Conservation (phyloP, 139 green algal genomes). For the Dunaliella primolecta region DNA sequence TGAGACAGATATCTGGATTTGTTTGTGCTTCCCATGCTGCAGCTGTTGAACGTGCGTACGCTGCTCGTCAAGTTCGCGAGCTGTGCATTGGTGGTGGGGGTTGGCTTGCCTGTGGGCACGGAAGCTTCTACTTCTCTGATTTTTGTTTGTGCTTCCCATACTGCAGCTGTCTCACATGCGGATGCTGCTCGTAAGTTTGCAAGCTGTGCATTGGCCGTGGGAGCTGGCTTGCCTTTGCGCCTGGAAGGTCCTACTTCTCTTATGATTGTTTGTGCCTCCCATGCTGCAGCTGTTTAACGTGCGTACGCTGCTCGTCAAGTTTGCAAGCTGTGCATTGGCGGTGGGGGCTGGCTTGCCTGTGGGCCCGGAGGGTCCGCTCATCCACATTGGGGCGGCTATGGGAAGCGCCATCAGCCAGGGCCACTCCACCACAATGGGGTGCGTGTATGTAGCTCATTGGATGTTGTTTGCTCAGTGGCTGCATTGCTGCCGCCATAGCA, state of each 20-base stretch:
- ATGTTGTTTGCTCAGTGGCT: not conserved
- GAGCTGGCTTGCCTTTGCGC: slow-evolving; percentile 73
- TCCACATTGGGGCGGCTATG: slow-evolving; percentile 81
- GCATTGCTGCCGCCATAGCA: slow-evolving; percentile 32
- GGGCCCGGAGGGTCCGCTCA: slow-evolving; percentile 84
- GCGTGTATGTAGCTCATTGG: not conserved
- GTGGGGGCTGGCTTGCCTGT: slow-evolving; percentile 80
- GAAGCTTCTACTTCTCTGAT: slow-evolving; percentile 36
- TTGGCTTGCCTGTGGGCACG: slow-evolving; percentile 76
- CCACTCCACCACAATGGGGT: slow-evolving; percentile 77
- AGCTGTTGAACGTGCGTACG: slow-evolving; percentile 82
- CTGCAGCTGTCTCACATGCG: slow-evolving; percentile 79
- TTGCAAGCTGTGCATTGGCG: slow-evolving; percentile 62
- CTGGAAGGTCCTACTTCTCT: slow-evolving; percentile 50
- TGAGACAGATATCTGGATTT: too few species aligned
- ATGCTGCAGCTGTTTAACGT: slow-evolving; percentile 84
- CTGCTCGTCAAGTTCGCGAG: slow-evolving; percentile 79
- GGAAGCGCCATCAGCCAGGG: slow-evolving; percentile 65
- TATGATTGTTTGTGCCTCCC: too few species aligned
- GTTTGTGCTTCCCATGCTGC: too few species aligned
- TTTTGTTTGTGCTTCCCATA: too few species aligned
- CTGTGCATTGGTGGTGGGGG: slow-evolving; percentile 64
- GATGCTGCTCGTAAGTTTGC: slow-evolving; percentile 82
- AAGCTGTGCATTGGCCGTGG: slow-evolving; percentile 67
- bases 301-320: slow-evolving; percentile 79